Base-by-base conservation (phyloP, 495 filamentous ascomycete species). In the Tuber aestivum region DNA sequence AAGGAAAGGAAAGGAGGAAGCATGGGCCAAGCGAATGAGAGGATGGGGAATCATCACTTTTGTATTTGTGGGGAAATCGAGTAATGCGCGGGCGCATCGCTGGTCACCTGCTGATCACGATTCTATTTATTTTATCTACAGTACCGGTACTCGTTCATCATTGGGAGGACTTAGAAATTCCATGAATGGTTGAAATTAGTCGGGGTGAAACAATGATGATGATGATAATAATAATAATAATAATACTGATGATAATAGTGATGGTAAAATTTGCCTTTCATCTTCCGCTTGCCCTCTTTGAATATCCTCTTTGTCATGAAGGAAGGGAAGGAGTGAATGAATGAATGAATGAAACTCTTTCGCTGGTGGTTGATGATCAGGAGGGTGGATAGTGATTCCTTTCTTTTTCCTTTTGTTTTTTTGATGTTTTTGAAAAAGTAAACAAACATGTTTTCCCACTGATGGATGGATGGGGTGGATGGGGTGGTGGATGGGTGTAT, bases 51-150 rank as follows among this genome's bases (percentile, higher is more conserved):
- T 35, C 27, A 65, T 65, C 56, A 65, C 56, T 65, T 65, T 78
- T 76, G 72, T 77, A 65, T 70, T 78, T 79, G 76, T 79, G 78
- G 78, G 78, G 78, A 79, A 79, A 79, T 79, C 78, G 78, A 75
- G 70, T 77, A 79, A 75, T 40, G 73, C 73, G 77, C 61, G 70
- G 38, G 77, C 70, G 77, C 78, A 79, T 79, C 78, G 78, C 74
- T 79, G 70, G 73, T 68, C 77, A 79, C 76, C 76, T 79, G 78
- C 78, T 79, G 78, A 79, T 79, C 78, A 74, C 56, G 78, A 56
- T 74, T 78, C 72, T 65, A 32, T 71, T 10, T 40, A 7, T 40
- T 40, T 40, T 40, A 40, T 40, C 38, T 2, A 40, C 3, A 40
- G 38, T 40, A 40, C 38, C 38, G 38, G 48, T 27, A 42, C 48